phyloP scores from a whole-genome alignment of 2,329 filamentous ascomycete genomes.

The Pseudogymnoascus sp. region DNA sequence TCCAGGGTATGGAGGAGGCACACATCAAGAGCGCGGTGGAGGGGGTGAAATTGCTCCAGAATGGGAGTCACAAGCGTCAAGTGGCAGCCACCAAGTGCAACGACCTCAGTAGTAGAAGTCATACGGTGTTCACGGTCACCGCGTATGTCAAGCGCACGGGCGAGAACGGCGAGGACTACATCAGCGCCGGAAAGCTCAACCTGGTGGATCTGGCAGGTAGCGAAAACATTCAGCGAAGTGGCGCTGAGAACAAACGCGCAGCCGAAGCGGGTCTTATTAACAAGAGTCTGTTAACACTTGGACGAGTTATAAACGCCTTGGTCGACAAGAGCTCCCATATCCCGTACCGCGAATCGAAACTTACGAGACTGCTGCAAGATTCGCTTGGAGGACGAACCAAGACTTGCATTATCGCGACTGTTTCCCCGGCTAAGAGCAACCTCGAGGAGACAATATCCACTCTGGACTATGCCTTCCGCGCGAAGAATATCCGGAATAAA shows the following conservation, averaged over 20 bases:
- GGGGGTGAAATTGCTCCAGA: constrained; percentile 81
- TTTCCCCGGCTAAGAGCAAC: constrained; percentile 91
- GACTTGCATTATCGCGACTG: constrained; percentile 95
- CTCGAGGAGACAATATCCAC: constrained; percentile 98
- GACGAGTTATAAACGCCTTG: constrained; percentile 93
- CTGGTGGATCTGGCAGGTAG: constrained; percentile 94
- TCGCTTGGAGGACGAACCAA: constrained; percentile 93
- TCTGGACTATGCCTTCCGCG: constrained; percentile 92
- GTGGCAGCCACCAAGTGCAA: constrained; percentile 99
- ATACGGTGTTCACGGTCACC: constrained; percentile 95
- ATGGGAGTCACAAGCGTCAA: constrained; percentile 87
- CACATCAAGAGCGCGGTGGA: constrained; percentile 80
- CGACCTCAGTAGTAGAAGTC: constrained; percentile 91
- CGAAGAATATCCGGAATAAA: constrained; percentile 98
- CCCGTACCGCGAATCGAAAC: constrained; percentile 86
- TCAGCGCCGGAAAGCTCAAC: constrained; percentile 90
- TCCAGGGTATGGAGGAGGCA: constrained; percentile 96
- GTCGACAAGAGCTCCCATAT: constrained; percentile 89
- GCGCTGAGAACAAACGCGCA: constrained; percentile 95
- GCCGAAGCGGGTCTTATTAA: constrained; percentile 96
- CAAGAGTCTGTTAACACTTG: constrained; percentile 90
- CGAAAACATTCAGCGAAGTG: constrained; percentile 94
- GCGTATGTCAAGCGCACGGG: constrained; percentile 77
- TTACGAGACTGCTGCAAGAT: constrained; percentile 91
- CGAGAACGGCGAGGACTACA: constrained; percentile 81